Base-by-base conservation (phyloP, 371 early-diverging fungal genomes). In the Mortierella sp. region DNA sequence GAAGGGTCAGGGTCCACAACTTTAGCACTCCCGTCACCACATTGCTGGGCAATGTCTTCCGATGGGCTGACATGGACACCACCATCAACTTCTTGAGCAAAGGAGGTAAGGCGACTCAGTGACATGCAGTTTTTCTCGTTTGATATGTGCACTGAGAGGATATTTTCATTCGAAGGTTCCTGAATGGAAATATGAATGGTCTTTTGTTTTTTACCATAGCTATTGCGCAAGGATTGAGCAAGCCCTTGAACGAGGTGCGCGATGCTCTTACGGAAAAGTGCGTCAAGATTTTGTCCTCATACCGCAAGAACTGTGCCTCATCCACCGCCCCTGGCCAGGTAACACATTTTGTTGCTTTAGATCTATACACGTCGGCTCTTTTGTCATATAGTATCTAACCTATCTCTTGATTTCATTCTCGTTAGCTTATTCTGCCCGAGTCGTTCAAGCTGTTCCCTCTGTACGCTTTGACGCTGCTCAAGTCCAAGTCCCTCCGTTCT, bases 381-480 rank as follows among this genome's bases (percentile, higher is more conserved):
- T 7, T 0, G 29, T 29, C 24, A 39, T 2, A 34, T 22, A 7
- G 4, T 4, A 29, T 29, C 52, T 37, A 31, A 22, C 39, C 29
- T 2, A 2, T 19, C 44, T 14, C 26, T 67, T 34, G 29, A 19
- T 64, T 13, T 2, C 7, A 11, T 43, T 34, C 87, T 73, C 13
- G 77, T 84, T 75, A 82, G 88, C 90, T 99, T 10, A 98, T 99
- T 68, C 87, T 99, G 63, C 99, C 99, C 10, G 99, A 99, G 80
- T 92, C 96, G 0, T 97, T 94, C 89, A 99, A 99, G 86, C 89
- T 99, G 70, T 90, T 95, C 68, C 99, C 99, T n/a, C 88, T 99
- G 43, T 97, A 95, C 87, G 88, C 93, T 4, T 91, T 98, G 48
- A 88, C 96, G 24, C 79, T 99, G 68, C 90, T 96, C 34, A 98